A percentile compares a stretch with the other conserved stretches of the same genome.
Evolutionary conservation across 345 rosid genomes (phyloP).

Genomic region (Geranium brycei): DNA sequence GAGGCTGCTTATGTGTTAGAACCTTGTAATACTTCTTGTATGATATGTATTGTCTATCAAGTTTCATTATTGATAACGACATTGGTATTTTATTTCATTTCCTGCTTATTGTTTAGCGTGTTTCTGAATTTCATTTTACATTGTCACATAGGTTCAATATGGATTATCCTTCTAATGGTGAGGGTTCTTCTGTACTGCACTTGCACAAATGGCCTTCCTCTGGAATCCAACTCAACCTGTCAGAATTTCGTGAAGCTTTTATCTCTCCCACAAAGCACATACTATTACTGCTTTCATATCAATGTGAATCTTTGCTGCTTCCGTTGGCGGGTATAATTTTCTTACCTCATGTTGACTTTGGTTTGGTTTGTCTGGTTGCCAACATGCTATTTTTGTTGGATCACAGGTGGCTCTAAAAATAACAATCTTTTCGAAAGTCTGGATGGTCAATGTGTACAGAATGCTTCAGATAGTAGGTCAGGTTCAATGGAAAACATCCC

Average conservation of each 20-base stretch:
- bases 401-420: conserved; percentile 31
- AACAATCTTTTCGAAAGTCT: conserved; percentile 18
- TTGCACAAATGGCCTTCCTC: conserved; percentile 71
- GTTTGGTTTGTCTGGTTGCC: conserved; percentile 6
- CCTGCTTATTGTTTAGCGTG: background rate
- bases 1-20: background rate
- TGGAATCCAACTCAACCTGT: conserved; percentile 35
- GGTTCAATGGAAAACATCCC: conserved; percentile 31
- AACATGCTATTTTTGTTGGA: conserved; percentile 5
- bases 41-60: background rate
- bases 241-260: conserved; percentile 82
- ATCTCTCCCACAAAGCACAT: conserved; percentile 76
- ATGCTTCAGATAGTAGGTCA: conserved; percentile 28
- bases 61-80: background rate
- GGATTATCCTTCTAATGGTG: conserved; percentile 35
- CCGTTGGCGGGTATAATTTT: conserved; percentile 54
- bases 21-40: background rate
- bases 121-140: conserved; percentile 1
- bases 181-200: conserved; percentile 53
- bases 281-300: conserved; percentile 51
- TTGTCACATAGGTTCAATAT: conserved; percentile 23
- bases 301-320: conserved; percentile 57
- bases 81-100: too few species aligned
- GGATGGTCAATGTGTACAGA: conserved; percentile 20
- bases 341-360: background rate